phyloP scores from a whole-genome alignment of 2,329 filamentous ascomycete genomes.

The Cladophialophora exuberans region DNA sequence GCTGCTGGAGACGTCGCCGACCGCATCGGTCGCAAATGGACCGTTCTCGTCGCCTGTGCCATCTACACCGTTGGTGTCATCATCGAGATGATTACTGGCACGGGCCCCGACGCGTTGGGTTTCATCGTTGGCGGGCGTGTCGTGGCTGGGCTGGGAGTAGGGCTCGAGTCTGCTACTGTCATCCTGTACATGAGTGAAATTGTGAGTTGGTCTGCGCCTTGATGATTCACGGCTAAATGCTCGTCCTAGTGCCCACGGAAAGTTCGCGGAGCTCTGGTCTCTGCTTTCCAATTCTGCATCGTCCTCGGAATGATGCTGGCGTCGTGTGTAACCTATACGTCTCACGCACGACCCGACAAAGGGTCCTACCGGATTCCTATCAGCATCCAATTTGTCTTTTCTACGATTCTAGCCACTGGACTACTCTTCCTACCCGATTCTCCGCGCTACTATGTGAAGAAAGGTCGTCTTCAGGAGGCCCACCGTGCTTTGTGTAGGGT shows the following conservation, averaged over 20 bases:
- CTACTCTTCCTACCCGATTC: constrained; percentile 81
- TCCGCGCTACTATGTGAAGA: constrained; percentile 83
- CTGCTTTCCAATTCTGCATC: constrained; percentile 82
- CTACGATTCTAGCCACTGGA: constrained; percentile 69
- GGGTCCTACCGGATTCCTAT: constrained; percentile 81
- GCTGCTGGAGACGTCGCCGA: constrained; percentile 79
- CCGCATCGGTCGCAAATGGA: constrained; percentile 71
- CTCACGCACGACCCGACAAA: constrained; percentile 63
- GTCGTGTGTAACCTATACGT: constrained; percentile 73
- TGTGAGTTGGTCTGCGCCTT: constrained; percentile 34
- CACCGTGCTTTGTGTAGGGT: constrained; percentile 66
- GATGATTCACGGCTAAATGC: constrained; percentile 3
- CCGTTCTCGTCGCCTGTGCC: constrained; percentile 69
- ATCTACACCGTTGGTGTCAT: constrained; percentile 72
- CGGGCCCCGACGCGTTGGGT: constrained; percentile 55
- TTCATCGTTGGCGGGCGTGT: constrained; percentile 73
- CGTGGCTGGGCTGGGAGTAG: constrained; percentile 75
- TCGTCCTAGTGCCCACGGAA: constrained; percentile 62
- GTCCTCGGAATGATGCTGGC: constrained; percentile 78
- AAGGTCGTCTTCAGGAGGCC: constrained; percentile 69
- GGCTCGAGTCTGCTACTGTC: constrained; percentile 78
- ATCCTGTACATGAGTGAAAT: constrained; percentile 90
- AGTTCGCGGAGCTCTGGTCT: constrained; percentile 78
- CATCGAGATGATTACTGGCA: constrained; percentile 63
- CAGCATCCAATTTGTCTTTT: constrained; percentile 78